Evolutionary conservation across 129 eudicot genomes (phyloP), one percentile per base, ranked within the genome.

Genomic region (Ambrosia trifida): DNA sequence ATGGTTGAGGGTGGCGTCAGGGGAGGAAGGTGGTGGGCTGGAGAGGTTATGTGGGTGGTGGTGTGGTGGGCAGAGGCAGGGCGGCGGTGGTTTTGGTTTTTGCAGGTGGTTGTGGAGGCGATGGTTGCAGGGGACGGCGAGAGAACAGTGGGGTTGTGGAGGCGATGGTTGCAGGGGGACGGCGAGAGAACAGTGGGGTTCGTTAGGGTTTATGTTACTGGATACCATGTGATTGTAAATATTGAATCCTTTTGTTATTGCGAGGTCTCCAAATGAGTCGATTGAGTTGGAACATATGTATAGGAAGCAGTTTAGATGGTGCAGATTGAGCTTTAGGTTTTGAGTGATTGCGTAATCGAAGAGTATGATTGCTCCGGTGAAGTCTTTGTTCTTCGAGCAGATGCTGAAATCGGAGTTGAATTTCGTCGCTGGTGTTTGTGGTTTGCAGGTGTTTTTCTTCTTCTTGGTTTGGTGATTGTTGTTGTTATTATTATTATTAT

Each of bases 301-400:
- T 45, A 91, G 89, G 68, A 91, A 72, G 65, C 89, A 68, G 50
- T 91, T 91, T 64, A 82, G 75, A 59, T 91, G 91, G 68, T 78
- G 74, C 47, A 74, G 83, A 51, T 73, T 84, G 32, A 89, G 86
- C 32, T 70, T 80, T 49, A 89, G 69, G 52, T 82, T 84, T 32
- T 75, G 68, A 40, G 93, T 52, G 19, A 72, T 46, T 53, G 95
- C 84, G 47, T 80, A 86, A 18, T 85, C 85, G 75, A 80, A 92
- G 57, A 92, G 84, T 45, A 83, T 49, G 24, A 84, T 69, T 76
- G 96, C 91, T 16, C 68, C 57, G 6, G 74, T 14, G 54, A 88
- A 84, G 49, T 86, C 82, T 46, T 84, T 86, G 40, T 76, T 72
- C 70, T 76, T 84, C 20, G 85, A 74, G 84, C 94, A 91, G 3